A percentile compares a stretch with the other conserved stretches of the same genome.
Conservation (phyloP, 495 filamentous ascomycete species). For the Penicillium simplicissimum region DNA sequence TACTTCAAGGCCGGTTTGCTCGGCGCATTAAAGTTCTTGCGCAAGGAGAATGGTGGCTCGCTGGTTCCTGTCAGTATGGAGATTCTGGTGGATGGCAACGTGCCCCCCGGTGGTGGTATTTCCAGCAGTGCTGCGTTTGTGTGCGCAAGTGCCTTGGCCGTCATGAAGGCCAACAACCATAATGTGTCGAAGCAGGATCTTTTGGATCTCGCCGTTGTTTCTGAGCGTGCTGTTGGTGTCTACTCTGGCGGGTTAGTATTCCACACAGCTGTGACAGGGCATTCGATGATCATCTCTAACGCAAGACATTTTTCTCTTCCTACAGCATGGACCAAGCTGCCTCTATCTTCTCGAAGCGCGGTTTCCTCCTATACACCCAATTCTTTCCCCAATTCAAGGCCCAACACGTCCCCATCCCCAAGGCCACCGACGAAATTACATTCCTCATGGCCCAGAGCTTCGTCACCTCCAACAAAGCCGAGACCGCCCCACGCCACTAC, state of each 20-base stretch:
- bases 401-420: conserved; percentile 79
- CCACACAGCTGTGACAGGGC: not conserved
- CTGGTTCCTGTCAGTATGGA: conserved; percentile 78
- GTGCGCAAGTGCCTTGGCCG: conserved; percentile 84
- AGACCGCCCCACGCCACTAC: conserved; percentile 89
- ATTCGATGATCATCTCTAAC: not conserved
- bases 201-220: conserved; percentile 88
- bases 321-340: conserved; percentile 92
- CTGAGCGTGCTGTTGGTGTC: conserved; percentile 90
- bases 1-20: conserved; percentile 93
- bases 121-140: conserved; percentile 95
- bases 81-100: conserved; percentile 85
- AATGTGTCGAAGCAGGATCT: conserved; percentile 85
- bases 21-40: conserved; percentile 77
- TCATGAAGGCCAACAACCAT: conserved; percentile 84
- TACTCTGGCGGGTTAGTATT: conserved; percentile 83
- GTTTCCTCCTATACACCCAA: conserved; percentile 84
- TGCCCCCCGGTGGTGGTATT: conserved; percentile 87
- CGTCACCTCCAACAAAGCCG: conserved; percentile 89
- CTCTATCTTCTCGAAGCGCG: conserved; percentile 84
- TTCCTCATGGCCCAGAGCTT: conserved; percentile 96
- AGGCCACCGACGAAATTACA: conserved; percentile 75
- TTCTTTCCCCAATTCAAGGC: conserved; percentile 81
- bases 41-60: conserved; percentile 55
- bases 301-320: not conserved